phyloP scores from a whole-genome alignment of 2,329 filamentous ascomycete genomes.

The Colletotrichum caudatum region DNA sequence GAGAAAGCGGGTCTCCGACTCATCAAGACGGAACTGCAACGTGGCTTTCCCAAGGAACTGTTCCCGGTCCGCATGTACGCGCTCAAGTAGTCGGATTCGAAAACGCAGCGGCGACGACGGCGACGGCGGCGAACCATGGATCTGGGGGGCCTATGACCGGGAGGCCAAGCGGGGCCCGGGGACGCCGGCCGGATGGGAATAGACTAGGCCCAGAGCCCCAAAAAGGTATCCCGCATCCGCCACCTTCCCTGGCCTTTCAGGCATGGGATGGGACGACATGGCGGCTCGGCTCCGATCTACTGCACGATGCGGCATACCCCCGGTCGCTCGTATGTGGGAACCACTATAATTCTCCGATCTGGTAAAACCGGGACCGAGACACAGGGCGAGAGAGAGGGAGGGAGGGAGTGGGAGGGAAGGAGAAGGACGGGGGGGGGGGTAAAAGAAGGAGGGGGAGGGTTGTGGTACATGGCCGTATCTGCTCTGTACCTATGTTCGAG shows the following conservation, averaged over 20 bases:
- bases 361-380: slow-evolving; percentile 28
- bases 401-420: background rate
- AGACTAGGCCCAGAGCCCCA: background rate
- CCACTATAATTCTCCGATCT: slow-evolving; percentile 41
- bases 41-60: slow-evolving; percentile 75
- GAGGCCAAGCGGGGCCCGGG: slow-evolving; percentile 16
- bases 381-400: background rate
- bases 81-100: slow-evolving; percentile 58
- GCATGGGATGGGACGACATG: slow-evolving; percentile 36
- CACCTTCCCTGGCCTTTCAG: slow-evolving; percentile 11
- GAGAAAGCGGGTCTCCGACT: slow-evolving; percentile 75
- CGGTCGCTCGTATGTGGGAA: slow-evolving; percentile 35
- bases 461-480: slow-evolving; percentile 19
- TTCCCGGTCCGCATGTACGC: slow-evolving; percentile 85
- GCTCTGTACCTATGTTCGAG: slow-evolving; percentile 24
- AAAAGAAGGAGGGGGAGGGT: background rate
- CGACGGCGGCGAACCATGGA: slow-evolving; percentile 37
- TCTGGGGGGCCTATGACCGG: slow-evolving; percentile 26
- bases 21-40: slow-evolving; percentile 78
- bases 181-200: slow-evolving; percentile 26
- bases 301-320: slow-evolving; percentile 41
- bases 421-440: background rate
- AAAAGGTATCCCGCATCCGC: slow-evolving; percentile 24
- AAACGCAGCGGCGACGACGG: slow-evolving; percentile 21
- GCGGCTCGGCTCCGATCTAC: slow-evolving; percentile 41